Evolutionary conservation across 495 filamentous ascomycete genomes (phyloP).

Genomic region (Staphylotrichum tortipilum): DNA sequence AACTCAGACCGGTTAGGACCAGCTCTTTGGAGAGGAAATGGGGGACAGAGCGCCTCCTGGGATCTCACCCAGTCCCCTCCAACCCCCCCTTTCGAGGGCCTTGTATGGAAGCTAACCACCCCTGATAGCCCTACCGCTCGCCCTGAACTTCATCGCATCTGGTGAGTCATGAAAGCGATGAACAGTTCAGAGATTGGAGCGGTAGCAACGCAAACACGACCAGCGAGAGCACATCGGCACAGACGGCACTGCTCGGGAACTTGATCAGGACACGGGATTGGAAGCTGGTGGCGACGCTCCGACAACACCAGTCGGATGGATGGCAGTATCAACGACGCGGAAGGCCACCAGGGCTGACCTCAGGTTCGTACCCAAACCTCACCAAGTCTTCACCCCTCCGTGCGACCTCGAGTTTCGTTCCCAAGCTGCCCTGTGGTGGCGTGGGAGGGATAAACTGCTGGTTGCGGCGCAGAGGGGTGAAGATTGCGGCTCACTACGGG

Average conservation of each 20-base stretch:
- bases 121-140: slow-evolving; percentile 55
- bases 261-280: neutral
- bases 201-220: slow-evolving; percentile 29
- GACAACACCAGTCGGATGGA: no score
- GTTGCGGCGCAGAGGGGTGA: slow-evolving; percentile 7
- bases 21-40: neutral
- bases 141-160: slow-evolving; percentile 74
- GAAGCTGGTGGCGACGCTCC: no score
- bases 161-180: slow-evolving; percentile 51
- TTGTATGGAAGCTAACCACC: slow-evolving; percentile 5
- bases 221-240: slow-evolving; percentile 2
- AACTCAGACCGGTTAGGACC: slow-evolving; percentile 64
- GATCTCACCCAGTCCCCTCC: no score
- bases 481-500: slow-evolving; percentile 75
- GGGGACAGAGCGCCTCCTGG: no score
- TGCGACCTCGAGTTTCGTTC: neutral
- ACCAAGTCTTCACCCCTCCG: slow-evolving; percentile 16
- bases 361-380: slow-evolving; percentile 26
- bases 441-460: neutral
- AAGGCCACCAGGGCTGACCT: slow-evolving; percentile 3
- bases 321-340: neutral
- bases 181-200: slow-evolving; percentile 28
- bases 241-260: neutral
- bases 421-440: neutral
- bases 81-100: neutral